Conservation (phyloP, 192 early-diverging fungal genomes). For the Umbelopsis isabellina region DNA sequence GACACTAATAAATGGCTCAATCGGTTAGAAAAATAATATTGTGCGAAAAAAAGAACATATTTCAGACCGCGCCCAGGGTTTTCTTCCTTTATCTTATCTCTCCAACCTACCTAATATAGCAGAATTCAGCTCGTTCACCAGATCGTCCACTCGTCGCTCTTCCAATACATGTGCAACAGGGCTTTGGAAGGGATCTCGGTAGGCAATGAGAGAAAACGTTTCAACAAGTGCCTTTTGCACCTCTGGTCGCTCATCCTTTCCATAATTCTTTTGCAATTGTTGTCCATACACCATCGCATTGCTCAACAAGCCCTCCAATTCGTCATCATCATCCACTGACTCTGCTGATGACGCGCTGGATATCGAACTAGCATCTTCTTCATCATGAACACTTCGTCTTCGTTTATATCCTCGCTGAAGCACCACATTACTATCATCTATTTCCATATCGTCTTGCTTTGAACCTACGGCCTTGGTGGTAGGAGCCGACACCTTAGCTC, state of each 20-base stretch:
- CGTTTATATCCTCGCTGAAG: slow-evolving; percentile 6
- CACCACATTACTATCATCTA: not conserved
- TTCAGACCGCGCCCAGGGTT: not conserved
- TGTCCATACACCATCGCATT: slow-evolving; percentile 53
- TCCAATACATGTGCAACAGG: slow-evolving; percentile 44
- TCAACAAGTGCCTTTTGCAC: slow-evolving; percentile 34
- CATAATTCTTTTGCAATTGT: slow-evolving; percentile 51
- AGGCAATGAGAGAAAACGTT: slow-evolving; percentile 77
- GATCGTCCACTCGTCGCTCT: slow-evolving; percentile 43
- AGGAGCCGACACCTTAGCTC: not conserved
- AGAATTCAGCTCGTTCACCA: slow-evolving; percentile 68
- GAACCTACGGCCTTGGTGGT: not conserved
- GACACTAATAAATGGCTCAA: slow-evolving; percentile 14
- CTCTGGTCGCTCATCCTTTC: slow-evolving; percentile 21
- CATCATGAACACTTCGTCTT: slow-evolving; percentile 14
- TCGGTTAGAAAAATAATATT: too few relatives aligned
- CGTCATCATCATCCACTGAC: slow-evolving; percentile 20
- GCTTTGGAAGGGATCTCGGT: slow-evolving; percentile 65
- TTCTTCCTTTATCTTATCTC: not conserved
- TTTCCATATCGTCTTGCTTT: not conserved
- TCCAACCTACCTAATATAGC: slow-evolving; percentile 56
- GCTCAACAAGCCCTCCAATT: slow-evolving; percentile 13
- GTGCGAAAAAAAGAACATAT: too few relatives aligned
- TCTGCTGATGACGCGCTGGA: not conserved
- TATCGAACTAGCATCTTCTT: not conserved